Percentiles rank a stretch among this genome's conserved stretches.
Evolutionary conservation across 2,329 filamentous ascomycete genomes (phyloP).

Genomic region (Aspergillus sergii): DNA sequence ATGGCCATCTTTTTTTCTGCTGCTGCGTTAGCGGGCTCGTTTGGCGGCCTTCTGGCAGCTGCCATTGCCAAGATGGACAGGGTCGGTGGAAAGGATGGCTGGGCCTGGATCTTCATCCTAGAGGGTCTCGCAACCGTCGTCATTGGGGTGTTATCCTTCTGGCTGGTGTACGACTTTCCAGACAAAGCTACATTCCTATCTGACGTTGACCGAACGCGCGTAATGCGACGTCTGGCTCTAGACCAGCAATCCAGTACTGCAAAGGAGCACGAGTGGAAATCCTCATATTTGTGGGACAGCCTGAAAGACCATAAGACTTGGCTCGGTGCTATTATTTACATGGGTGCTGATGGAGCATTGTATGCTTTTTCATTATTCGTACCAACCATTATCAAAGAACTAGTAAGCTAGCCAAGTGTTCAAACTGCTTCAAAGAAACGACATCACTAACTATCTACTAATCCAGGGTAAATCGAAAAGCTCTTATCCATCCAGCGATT

Average conservation of each 20-base stretch:
- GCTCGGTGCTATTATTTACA: slow-evolving; percentile 73
- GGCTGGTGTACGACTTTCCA: slow-evolving; percentile 18
- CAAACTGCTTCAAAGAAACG: not conserved
- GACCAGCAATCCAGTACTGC: slow-evolving; percentile 69
- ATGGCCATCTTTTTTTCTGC: slow-evolving; percentile 21
- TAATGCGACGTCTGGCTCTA: slow-evolving; percentile 9
- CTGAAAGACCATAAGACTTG: slow-evolving; percentile 86
- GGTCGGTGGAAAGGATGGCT: slow-evolving; percentile 4
- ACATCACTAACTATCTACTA: not conserved
- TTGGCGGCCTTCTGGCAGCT: slow-evolving; percentile 16
- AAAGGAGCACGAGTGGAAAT: slow-evolving; percentile 70
- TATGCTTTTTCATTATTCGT: slow-evolving; percentile 57
- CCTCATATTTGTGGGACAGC: slow-evolving; percentile 70
- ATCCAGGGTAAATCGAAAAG: not conserved
- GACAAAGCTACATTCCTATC: slow-evolving; percentile 17
- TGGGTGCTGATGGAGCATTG: slow-evolving; percentile 71
- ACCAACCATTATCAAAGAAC: slow-evolving; percentile 71
- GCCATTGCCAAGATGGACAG: slow-evolving; percentile 12
- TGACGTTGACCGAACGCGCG: slow-evolving; percentile 6
- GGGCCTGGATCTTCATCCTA: slow-evolving; percentile 19
- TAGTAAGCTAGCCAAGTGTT: slow-evolving; percentile 34
- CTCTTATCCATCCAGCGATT: not conserved
- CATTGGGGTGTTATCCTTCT: slow-evolving; percentile 12
- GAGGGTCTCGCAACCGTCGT: slow-evolving; percentile 14
- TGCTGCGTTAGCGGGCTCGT: slow-evolving; percentile 15